phyloP scores from a whole-genome alignment of 108 stramenopile genomes.

The Heterococcus sp. region DNA sequence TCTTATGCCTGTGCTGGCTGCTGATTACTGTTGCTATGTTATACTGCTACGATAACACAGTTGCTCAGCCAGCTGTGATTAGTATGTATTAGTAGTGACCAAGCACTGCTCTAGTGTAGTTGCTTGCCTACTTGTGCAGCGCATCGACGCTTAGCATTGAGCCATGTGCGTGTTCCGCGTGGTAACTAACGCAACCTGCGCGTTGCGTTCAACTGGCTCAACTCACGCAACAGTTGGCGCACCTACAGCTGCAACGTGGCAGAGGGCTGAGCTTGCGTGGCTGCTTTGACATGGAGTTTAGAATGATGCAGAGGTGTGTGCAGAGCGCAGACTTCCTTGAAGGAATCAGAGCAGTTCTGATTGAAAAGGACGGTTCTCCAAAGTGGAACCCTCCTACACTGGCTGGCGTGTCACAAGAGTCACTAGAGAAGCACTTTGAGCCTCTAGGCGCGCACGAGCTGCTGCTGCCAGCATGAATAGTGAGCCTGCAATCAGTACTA shows the following conservation, averaged over 20 bases:
- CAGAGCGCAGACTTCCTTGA: constrained; percentile 87
- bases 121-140: too few relatives aligned
- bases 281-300: constrained; percentile 13
- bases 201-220: constrained; percentile 62
- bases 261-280: constrained; percentile 5
- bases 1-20: too few relatives aligned
- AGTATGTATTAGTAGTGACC: too few relatives aligned
- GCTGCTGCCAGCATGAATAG: too few relatives aligned
- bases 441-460: background rate
- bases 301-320: constrained; percentile 9
- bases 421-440: constrained; percentile 3
- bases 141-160: too few relatives aligned
- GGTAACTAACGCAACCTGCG: constrained; percentile 51
- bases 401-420: background rate
- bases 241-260: constrained; percentile 41
- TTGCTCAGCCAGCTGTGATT: too few relatives aligned
- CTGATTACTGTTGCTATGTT: too few relatives aligned
- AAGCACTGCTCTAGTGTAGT: too few relatives aligned
- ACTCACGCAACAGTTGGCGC: constrained; percentile 46
- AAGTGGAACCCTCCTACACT: constrained; percentile 61
- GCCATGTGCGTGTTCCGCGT: background rate
- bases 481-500: too few relatives aligned
- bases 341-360: constrained; percentile 88
- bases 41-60: too few relatives aligned
- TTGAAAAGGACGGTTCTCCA: constrained; percentile 83